Conservation (phyloP, 805 yeast species). For the Sporopachydermia lactativora region DNA sequence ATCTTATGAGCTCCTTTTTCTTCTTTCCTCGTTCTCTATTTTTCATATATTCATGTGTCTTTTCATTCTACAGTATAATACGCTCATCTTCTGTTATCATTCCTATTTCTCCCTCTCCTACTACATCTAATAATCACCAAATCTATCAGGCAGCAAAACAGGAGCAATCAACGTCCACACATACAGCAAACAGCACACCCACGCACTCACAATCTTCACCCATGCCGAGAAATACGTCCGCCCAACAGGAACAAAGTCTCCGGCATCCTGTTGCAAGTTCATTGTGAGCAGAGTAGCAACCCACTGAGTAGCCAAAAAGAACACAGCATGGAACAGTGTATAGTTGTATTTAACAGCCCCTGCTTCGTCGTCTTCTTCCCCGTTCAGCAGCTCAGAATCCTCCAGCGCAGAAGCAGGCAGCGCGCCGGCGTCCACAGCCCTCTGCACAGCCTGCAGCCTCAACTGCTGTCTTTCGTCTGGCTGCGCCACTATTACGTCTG, state of each 20-base stretch:
- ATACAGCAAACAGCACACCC: constrained; percentile 80
- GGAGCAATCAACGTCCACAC: constrained; percentile 92
- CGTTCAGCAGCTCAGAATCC: constrained; percentile 33
- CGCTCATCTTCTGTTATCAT: no score
- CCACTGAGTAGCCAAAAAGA: constrained; percentile 93
- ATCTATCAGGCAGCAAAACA: constrained; percentile 78
- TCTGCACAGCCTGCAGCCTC: constrained; percentile 77
- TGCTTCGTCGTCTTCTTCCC: constrained; percentile 40
- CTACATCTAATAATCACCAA: constrained; percentile 18
- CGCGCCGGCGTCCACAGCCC: constrained; percentile 94
- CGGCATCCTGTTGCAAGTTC: constrained; percentile 77
- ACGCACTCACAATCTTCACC: constrained; percentile 85
- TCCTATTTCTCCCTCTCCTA: no score
- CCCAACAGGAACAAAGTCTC: constrained; percentile 93
- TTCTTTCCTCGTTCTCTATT: no score
- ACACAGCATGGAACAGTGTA: constrained; percentile 77
- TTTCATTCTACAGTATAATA: no score
- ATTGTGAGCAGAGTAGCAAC: constrained; percentile 87
- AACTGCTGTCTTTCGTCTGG: constrained; percentile 52
- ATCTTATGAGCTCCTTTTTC: no score
- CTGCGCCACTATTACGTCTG: constrained; percentile 26
- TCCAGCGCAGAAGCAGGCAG: constrained; percentile 83
- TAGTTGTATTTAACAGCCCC: constrained; percentile 67
- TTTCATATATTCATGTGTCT: no score
- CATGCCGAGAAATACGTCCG: constrained; percentile 90